Conservation (phyloP, 1,284 basidiomycete species). For the Puccinia coronata region DNA sequence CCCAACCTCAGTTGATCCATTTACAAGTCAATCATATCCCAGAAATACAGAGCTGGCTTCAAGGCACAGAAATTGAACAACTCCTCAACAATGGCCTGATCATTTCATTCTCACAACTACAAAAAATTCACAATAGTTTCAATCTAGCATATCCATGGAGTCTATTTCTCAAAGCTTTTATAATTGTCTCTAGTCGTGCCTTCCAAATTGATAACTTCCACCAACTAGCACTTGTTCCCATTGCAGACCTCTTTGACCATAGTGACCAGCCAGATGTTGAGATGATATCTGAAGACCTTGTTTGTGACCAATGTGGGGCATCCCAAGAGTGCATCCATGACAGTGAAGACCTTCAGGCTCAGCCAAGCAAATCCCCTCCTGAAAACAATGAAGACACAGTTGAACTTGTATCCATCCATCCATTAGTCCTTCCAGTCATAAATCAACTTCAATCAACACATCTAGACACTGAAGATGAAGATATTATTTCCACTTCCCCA, state of each 20-base stretch:
- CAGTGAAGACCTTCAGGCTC: neutral
- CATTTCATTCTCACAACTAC: conserved; percentile 6
- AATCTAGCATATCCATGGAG: neutral
- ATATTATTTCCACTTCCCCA: too few relatives aligned
- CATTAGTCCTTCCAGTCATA: neutral
- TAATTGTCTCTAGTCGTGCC: conserved; percentile 32
- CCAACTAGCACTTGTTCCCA: conserved; percentile 34
- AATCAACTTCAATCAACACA: neutral
- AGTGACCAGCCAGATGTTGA: conserved; percentile 42
- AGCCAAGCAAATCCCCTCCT: neutral
- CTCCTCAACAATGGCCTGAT: neutral
- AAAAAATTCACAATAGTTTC: neutral
- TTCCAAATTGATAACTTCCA: conserved; percentile 47
- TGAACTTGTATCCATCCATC: neutral
- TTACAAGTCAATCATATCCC: neutral
- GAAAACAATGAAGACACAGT: neutral
- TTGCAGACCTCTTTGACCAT: conserved; percentile 48
- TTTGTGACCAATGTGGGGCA: conserved; percentile 44
- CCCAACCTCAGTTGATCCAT: neutral
- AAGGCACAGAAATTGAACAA: conserved; percentile 34
- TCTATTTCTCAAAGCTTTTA: conserved; percentile 25
- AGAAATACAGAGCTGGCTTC: neutral
- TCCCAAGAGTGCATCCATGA: conserved; percentile 35
- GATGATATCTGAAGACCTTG: conserved; percentile 18
- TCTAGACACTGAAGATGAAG: neutral